Evolutionary conservation across 2,329 filamentous ascomycete genomes (phyloP), one percentile per base, ranked within the genome.

Genomic region (Triangularia verruculosa): DNA sequence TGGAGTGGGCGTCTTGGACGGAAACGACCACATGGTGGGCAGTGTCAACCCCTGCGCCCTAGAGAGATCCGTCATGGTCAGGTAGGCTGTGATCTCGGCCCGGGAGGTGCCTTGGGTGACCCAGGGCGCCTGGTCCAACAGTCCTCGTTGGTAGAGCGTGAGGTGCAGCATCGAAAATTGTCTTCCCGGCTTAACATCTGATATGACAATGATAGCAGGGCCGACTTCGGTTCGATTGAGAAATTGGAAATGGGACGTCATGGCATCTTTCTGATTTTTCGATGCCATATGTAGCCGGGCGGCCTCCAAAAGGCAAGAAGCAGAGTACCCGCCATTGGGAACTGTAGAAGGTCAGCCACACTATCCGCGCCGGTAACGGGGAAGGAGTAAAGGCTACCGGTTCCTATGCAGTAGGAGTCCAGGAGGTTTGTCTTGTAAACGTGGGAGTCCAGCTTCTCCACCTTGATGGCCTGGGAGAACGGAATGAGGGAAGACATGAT

Each of bases 291-390:
- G 77, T 2, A 67, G 63, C 12, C 67, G 70, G 7, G 75, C 75
- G 2, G 74, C 76, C 3, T 72, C 68, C 43, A 80, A 70, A 57
- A 82, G 74, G 56, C 77, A 73, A 15, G 76, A 74, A 4, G 79
- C 76, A 1, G 80, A 74, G 62, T 81, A 82, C 47, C 80, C 80
- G 64, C 80, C 80, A 62, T 82, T 79, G 2, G 80, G 79, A 13
- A 82, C 69, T 70, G 53, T 4, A 30, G 15, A 9, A 12, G n/a
- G 27, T 57, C 13, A 56, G 9, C 24, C 28, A 17, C 25, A 20
- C n/a, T 15, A 3, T 28, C n/a, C 9, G 7, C 3, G 52, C 9
- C 2, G 6, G 32, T 27, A 9, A 22, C 13, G 52, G 28, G 13
- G 65, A 64, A 15, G 7, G 12, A 32, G 12, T 9, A 7, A 11